phyloP scores from a whole-genome alignment of 805 yeast genomes.

The Schwanniomyces sp. region DNA sequence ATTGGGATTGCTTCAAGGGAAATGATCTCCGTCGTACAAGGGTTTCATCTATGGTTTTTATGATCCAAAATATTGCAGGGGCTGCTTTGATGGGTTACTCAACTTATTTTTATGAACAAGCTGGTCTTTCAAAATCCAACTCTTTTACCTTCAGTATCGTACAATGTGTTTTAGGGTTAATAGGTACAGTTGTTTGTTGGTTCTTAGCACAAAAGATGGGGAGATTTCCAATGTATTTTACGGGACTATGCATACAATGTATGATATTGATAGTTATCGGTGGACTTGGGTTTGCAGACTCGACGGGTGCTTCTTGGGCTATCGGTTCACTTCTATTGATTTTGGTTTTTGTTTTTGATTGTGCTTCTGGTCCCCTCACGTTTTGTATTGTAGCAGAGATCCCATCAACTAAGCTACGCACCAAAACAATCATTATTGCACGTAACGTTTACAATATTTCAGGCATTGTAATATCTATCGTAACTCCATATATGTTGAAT shows the following conservation, averaged over 20 bases:
- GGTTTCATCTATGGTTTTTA: constrained; percentile 22
- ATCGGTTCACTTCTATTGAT: constrained; percentile 13
- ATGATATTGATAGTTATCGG: constrained; percentile 41
- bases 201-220: constrained; percentile 33
- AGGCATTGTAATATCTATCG: constrained; percentile 32
- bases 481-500: constrained; percentile 51
- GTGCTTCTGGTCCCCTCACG: constrained; percentile 26
- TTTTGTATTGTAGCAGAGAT: constrained; percentile 41
- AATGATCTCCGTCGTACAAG: constrained; percentile 47
- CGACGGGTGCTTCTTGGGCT: constrained; percentile 23
- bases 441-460: constrained; percentile 29
- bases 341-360: constrained; percentile 25
- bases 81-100: constrained; percentile 36
- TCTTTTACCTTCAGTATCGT: constrained; percentile 29
- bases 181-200: constrained; percentile 30
- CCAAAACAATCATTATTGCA: constrained; percentile 39
- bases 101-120: constrained; percentile 36
- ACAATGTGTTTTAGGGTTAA: constrained; percentile 32
- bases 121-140: constrained; percentile 26
- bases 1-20: constrained; percentile 45
- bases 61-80: constrained; percentile 21
- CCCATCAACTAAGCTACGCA: constrained; percentile 38
- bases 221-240: constrained; percentile 35
- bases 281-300: constrained; percentile 21
- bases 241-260: constrained; percentile 35